phyloP scores from a whole-genome alignment of 192 early-diverging fungal genomes.

The Lobosporangium transversale region DNA sequence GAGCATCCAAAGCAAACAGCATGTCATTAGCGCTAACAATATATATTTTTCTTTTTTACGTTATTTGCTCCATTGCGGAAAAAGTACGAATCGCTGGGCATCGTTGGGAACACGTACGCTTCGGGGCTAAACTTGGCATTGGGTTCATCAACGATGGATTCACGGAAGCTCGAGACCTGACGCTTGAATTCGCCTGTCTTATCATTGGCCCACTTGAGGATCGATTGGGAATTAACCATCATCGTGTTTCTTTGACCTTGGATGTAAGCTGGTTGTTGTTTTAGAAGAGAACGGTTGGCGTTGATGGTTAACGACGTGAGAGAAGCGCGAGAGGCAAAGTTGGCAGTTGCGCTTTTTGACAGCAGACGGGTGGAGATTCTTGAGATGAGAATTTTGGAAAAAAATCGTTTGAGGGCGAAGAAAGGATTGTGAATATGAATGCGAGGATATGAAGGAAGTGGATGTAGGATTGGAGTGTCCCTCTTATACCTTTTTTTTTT shows the following conservation, averaged over 20 bases:
- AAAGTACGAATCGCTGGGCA: no score
- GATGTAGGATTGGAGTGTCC: background rate
- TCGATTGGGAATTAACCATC: constrained; percentile 16
- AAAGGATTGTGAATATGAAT: background rate
- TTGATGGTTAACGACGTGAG: constrained; percentile 5
- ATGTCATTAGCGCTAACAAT: no score
- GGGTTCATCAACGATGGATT: constrained; percentile 61
- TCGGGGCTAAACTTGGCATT: constrained; percentile 79
- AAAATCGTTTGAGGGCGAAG: no score
- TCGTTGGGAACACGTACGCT: constrained; percentile 56
- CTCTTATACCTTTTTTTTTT: background rate
- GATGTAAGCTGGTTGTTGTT: background rate
- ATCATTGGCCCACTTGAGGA: constrained; percentile 70
- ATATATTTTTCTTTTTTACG: no score
- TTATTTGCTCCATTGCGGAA: no score
- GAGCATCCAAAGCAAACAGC: background rate
- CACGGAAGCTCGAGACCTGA: constrained; percentile 77
- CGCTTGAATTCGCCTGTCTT: constrained; percentile 85
- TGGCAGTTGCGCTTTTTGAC: background rate
- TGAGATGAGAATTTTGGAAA: constrained; percentile 21
- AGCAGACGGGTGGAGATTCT: constrained; percentile 1
- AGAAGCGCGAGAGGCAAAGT: background rate
- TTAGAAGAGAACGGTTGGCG: background rate
- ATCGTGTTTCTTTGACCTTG: constrained; percentile 26
- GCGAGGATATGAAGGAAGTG: background rate